Percentiles rank a stretch among this genome's conserved stretches.
Conservation (phyloP, 2,329 filamentous ascomycete genomes). For the Clonostachys rosea region DNA sequence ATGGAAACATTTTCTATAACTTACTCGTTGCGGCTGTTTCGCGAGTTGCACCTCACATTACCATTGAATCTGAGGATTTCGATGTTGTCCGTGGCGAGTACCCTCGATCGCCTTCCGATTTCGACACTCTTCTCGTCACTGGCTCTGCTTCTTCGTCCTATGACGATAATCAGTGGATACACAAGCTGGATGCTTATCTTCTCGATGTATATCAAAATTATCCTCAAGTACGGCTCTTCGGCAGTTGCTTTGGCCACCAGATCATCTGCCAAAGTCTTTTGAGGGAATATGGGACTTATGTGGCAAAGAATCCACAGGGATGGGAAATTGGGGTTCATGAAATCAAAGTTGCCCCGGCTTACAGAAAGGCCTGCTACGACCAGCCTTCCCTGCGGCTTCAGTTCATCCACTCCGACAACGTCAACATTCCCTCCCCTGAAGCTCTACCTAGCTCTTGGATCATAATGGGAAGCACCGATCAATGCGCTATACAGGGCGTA, state of each 20-base stretch:
- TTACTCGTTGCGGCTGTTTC: slow-evolving; percentile 7
- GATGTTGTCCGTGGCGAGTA: slow-evolving; percentile 26
- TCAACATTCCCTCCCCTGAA: slow-evolving; percentile 5
- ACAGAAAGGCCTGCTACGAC: slow-evolving; percentile 4
- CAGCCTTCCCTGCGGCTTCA: slow-evolving; percentile 15
- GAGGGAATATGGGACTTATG: slow-evolving; percentile 12
- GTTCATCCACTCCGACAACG: slow-evolving; percentile 28
- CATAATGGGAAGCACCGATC: slow-evolving; percentile 12
- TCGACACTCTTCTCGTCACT: slow-evolving; percentile 30
- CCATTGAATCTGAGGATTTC: slow-evolving; percentile 20
- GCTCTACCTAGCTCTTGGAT: slow-evolving; percentile 8
- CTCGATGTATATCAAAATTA: slow-evolving; percentile 15
- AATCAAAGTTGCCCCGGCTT: slow-evolving; percentile 12
- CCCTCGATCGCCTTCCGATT: slow-evolving; percentile 15
- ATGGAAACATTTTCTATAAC: slow-evolving; percentile 11
- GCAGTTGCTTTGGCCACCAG: slow-evolving; percentile 37
- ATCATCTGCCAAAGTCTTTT: slow-evolving; percentile 30
- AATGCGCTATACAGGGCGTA: slow-evolving; percentile 30
- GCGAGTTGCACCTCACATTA: slow-evolving; percentile 3
- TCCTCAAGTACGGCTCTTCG: slow-evolving; percentile 27
- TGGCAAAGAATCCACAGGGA: slow-evolving; percentile 16
- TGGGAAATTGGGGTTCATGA: slow-evolving; percentile 23
- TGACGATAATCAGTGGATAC: slow-evolving; percentile 13
- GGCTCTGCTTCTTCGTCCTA: slow-evolving; percentile 28
- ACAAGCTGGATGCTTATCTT: slow-evolving; percentile 11